Conservation (phyloP, 73 alveolate species). For the Paramecium octaurelia region DNA sequence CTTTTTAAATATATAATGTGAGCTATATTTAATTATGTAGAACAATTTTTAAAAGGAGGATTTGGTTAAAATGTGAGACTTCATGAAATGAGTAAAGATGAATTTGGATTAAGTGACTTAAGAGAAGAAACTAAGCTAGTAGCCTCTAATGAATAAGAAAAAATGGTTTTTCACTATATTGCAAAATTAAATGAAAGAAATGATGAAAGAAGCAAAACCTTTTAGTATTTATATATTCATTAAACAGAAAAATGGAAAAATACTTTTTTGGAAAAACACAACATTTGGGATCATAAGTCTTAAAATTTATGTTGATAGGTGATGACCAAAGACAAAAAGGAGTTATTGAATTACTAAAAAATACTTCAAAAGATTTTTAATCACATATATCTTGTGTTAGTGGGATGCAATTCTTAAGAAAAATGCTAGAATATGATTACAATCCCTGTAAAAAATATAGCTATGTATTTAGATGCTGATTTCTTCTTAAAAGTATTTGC, state of each 20-base stretch:
- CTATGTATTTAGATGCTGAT: not conserved
- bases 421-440: slow-evolving; percentile 13
- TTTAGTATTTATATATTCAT: not conserved
- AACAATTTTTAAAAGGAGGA: slow-evolving; percentile 19
- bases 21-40: not conserved
- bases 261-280: slow-evolving; percentile 36
- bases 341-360: not conserved
- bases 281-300: not conserved
- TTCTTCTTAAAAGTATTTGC: not conserved
- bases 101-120: not conserved
- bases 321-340: not conserved
- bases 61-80: slow-evolving; percentile 5
- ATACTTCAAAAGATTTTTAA: not conserved
- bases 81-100: slow-evolving; percentile 28
- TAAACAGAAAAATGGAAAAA: slow-evolving; percentile 27
- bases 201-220: slow-evolving; percentile 27
- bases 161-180: slow-evolving; percentile 3
- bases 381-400: slow-evolving; percentile 14
- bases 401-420: not conserved
- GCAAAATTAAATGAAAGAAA: not conserved
- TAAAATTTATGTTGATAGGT: not conserved
- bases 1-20: slow-evolving; percentile 9
- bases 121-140: not conserved
- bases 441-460: not conserved
- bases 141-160: not conserved